Evolutionary conservation across 73 alveolate genomes (phyloP).

Genomic region (Effrenium voratum): DNA sequence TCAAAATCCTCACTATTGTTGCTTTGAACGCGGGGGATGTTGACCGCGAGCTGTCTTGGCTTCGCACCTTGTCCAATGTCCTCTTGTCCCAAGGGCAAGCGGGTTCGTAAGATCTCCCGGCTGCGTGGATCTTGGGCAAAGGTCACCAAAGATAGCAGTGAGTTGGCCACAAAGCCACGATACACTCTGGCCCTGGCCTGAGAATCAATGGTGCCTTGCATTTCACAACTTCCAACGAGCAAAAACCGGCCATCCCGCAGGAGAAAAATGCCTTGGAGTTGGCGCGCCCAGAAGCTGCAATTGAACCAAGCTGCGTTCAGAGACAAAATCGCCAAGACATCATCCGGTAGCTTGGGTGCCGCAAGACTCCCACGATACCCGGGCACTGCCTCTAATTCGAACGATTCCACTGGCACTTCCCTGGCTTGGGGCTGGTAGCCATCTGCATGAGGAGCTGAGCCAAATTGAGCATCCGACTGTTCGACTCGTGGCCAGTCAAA

Average conservation of each 20-base stretch:
- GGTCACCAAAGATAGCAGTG: slow-evolving; percentile 47
- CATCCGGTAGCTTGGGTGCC: background rate
- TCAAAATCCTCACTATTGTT: no score
- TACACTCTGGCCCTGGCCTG: background rate
- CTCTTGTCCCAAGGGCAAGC: background rate
- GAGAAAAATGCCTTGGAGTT: slow-evolving; percentile 21
- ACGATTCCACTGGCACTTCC: no score
- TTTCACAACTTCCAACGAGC: slow-evolving; percentile 46
- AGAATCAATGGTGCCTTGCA: slow-evolving; percentile 54
- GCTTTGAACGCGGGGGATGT: no score
- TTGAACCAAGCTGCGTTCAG: slow-evolving; percentile 44
- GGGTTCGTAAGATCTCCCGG: slow-evolving; percentile 31
- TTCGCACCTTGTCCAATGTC: no score
- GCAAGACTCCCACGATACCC: slow-evolving; percentile 13
- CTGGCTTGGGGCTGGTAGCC: no score
- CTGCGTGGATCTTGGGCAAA: slow-evolving; percentile 52
- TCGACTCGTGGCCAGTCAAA: background rate
- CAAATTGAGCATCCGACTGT: background rate
- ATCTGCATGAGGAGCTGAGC: background rate
- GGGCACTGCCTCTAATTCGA: slow-evolving; percentile 19
- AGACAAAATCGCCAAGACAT: slow-evolving; percentile 29
- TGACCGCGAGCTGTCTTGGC: background rate
- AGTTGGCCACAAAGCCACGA: slow-evolving; percentile 42
- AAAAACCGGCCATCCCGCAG: slow-evolving; percentile 51
- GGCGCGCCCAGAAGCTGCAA: slow-evolving; percentile 57